Base-by-base conservation (phyloP, 345 rosid species). In the Eucalyptus albens region DNA sequence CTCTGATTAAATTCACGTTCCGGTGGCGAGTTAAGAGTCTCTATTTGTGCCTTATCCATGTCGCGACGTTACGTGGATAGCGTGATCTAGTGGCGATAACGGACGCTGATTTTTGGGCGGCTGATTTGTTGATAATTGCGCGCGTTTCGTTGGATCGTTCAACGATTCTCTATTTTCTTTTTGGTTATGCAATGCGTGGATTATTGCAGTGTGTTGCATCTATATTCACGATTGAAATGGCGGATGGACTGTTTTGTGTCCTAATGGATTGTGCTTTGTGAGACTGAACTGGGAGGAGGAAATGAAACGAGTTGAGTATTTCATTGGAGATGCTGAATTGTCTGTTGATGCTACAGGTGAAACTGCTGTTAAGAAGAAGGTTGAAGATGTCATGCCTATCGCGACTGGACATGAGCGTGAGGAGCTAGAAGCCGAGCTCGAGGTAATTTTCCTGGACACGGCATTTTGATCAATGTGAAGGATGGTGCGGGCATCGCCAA, bases 321-420 rank as follows among this genome's bases (percentile, higher is more conserved):
- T 67, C 56, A 49, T 21, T 19, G 49, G 51, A 72, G 56, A 40
- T 33, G 85, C 72, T 47, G 33, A 49, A 49, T 88, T 56, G 29
- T 56, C 29, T 56, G 62, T 56, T 88, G 87, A 19, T 83, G 80
- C 69, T 42, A 9, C 27, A 65, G 89, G 87, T 56, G 89, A 65
- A 55, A 55, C 90, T 26, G 60, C 91, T n/a, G 83, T 90, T 72
- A 92, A 92, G 91, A 91, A 89, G 91, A 94, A 85, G 47, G 91
- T 92, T 88, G 94, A 94, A 89, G 94, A 92, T 90, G 89, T 92
- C n/a, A 90, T 92, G 93, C 96, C 94, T 29, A 94, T 93, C 88
- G 96, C 95, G 21, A 94, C 95, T 42, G 95, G 95, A 40, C 94
- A 93, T 50, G 95, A 94, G 90, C 91, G 92, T 40, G 94, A 94